Evolutionary conservation across 1,139 yeast species (phyloP).

Genomic region (Arxiozyma slooffiae): DNA sequence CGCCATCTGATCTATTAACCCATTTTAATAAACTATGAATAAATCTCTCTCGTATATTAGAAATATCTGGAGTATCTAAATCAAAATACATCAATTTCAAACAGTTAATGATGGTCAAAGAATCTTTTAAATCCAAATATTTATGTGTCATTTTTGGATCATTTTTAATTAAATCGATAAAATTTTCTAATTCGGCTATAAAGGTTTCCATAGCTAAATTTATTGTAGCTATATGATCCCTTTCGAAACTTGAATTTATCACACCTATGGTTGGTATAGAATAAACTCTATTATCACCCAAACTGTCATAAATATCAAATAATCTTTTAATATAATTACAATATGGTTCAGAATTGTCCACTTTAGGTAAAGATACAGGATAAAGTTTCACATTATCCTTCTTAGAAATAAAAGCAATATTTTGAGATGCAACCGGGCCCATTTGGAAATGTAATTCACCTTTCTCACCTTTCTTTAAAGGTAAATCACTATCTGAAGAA

Average conservation of each 20-base stretch:
- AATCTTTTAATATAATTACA: constrained; percentile 33
- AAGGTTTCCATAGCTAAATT: constrained; percentile 31
- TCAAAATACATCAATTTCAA: constrained; percentile 46
- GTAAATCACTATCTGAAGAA: constrained; percentile 13
- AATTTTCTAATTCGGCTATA: constrained; percentile 30
- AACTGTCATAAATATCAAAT: constrained; percentile 32
- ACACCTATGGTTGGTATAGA: constrained; percentile 34
- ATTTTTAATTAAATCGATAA: constrained; percentile 25
- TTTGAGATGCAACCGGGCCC: constrained; percentile 35
- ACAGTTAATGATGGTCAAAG: constrained; percentile 46
- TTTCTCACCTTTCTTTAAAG: constrained; percentile 19
- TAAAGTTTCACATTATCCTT: constrained; percentile 31
- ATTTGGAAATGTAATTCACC: constrained; percentile 36
- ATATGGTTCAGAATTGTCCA: constrained; percentile 33
- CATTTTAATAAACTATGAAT: constrained; percentile 38
- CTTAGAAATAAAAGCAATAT: constrained; percentile 35
- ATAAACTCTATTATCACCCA: constrained; percentile 33
- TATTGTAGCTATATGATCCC: constrained; percentile 29
- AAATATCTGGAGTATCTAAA: constrained; percentile 35
- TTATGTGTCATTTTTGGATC: constrained; percentile 14
- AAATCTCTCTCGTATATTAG: constrained; percentile 26
- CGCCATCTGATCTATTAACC: constrained; percentile 57
- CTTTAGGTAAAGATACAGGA: constrained; percentile 33
- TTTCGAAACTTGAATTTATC: constrained; percentile 28
- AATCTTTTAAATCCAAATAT: constrained; percentile 39